A percentile compares a stretch with the other conserved stretches of the same genome.
Evolutionary conservation across 352 stramenopile species (phyloP).

Genomic region (Globisporangium nunn): DNA sequence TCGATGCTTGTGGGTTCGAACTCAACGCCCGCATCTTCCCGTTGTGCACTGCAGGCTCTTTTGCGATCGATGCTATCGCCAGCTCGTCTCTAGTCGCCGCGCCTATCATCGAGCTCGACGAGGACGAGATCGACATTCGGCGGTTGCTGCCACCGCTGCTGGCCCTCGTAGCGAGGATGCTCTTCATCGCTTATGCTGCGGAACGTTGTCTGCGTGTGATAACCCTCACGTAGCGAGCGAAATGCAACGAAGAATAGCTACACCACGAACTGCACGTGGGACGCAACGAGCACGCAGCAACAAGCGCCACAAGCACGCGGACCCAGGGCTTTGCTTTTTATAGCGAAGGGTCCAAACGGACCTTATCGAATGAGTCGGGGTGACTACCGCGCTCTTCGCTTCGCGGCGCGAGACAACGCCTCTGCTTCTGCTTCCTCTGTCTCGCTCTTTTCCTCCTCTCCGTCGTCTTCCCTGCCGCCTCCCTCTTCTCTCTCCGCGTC

Average conservation of each 20-base stretch:
- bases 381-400: slow-evolving; percentile 6
- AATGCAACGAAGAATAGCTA: no score
- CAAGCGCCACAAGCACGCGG: no score
- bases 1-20: background rate
- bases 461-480: background rate
- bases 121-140: slow-evolving; percentile 13
- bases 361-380: no score
- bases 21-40: slow-evolving; percentile 31
- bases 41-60: slow-evolving; percentile 32
- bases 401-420: background rate
- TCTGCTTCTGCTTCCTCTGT: slow-evolving; percentile 3
- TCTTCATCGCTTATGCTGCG: slow-evolving; percentile 9
- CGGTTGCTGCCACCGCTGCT: slow-evolving; percentile 4
- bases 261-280: no score
- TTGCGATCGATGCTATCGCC: background rate
- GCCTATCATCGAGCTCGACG: slow-evolving; percentile 11
- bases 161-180: background rate
- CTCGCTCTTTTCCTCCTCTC: background rate
- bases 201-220: no score
- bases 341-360: no score
- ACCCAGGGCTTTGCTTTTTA: no score
- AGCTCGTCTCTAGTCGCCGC: slow-evolving; percentile 4
- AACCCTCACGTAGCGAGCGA: no score
- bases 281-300: no score
- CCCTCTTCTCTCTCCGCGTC: slow-evolving; percentile 12